Conservation (phyloP, 352 stramenopile species). For the Globisporangium cylindrosporum region DNA sequence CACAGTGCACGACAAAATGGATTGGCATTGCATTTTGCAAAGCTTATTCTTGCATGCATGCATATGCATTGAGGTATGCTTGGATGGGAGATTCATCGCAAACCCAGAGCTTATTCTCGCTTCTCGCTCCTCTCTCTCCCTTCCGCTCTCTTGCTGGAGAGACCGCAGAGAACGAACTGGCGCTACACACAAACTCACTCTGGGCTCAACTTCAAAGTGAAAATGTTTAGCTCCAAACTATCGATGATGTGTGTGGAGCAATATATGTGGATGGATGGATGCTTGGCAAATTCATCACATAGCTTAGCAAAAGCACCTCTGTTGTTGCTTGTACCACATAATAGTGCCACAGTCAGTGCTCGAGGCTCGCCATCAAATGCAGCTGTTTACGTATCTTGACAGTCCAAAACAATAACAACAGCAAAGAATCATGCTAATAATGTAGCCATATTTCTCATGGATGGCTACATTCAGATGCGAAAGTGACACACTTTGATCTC, state of each 20-base stretch:
- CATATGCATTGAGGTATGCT: not conserved
- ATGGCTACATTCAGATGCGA: not conserved
- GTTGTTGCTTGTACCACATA: too few species aligned
- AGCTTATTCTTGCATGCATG: too few species aligned
- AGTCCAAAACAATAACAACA: not conserved
- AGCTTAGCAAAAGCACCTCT: too few species aligned
- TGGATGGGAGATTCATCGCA: not conserved
- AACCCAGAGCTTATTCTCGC: not conserved
- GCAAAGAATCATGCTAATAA: not conserved
- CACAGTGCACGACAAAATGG: not conserved
- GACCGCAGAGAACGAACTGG: not conserved
- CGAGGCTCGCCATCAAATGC: too few species aligned
- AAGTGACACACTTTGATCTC: not conserved
- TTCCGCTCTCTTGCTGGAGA: not conserved
- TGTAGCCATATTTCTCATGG: not conserved
- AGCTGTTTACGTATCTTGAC: not conserved
- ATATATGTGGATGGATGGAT: not conserved
- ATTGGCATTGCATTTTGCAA: not conserved
- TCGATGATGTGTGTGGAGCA: not conserved
- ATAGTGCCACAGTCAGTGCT: too few species aligned
- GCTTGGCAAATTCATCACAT: not conserved
- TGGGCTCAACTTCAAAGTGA: not conserved
- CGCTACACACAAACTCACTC: not conserved
- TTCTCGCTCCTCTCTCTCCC: not conserved
- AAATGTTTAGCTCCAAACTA: too few species aligned